Evolutionary conservation across 208 protist species (phyloP).

Genomic region (Trypanosoma lewisi): DNA sequence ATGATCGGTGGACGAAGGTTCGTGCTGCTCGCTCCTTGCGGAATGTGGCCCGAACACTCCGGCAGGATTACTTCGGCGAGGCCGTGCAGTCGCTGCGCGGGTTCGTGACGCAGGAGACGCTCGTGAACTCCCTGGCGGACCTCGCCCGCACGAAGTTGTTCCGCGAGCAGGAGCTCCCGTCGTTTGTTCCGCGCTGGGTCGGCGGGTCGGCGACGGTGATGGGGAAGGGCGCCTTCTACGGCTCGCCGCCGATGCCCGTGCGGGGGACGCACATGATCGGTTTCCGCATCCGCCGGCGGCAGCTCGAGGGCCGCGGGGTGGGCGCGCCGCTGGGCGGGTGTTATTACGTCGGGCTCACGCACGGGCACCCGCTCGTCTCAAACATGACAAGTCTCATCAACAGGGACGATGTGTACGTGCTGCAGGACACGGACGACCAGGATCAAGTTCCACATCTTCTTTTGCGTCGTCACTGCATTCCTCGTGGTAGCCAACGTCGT

Average conservation of each 20-base stretch:
- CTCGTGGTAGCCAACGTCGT: slow-evolving; percentile 65
- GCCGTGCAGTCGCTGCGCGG: slow-evolving; percentile 30
- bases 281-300: slow-evolving; percentile 72
- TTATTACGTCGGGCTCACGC: slow-evolving; percentile 85
- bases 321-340: slow-evolving; percentile 81
- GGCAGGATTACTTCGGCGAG: slow-evolving; percentile 50
- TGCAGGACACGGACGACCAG: slow-evolving; percentile 87
- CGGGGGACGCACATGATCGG: slow-evolving; percentile 75
- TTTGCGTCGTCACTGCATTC: slow-evolving; percentile 65
- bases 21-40: slow-evolving; percentile 65
- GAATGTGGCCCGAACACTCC: slow-evolving; percentile 49
- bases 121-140: slow-evolving; percentile 63
- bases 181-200: slow-evolving; percentile 53
- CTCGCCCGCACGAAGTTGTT: slow-evolving; percentile 51
- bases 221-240: slow-evolving; percentile 81
- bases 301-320: slow-evolving; percentile 54
- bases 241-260: slow-evolving; percentile 51
- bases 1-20: slow-evolving; percentile 65
- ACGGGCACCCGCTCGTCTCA: slow-evolving; percentile 61
- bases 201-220: slow-evolving; percentile 48
- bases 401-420: slow-evolving; percentile 75
- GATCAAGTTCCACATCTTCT: slow-evolving; percentile 83
- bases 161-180: slow-evolving; percentile 28
- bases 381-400: slow-evolving; percentile 75
- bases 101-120: slow-evolving; percentile 32